Percentiles rank a stretch among this genome's conserved stretches.
These are phyloP conservation scores for Suhomyces sp. DNA, from an alignment of 805 yeast species.

Conservation along the genomic window DNA sequence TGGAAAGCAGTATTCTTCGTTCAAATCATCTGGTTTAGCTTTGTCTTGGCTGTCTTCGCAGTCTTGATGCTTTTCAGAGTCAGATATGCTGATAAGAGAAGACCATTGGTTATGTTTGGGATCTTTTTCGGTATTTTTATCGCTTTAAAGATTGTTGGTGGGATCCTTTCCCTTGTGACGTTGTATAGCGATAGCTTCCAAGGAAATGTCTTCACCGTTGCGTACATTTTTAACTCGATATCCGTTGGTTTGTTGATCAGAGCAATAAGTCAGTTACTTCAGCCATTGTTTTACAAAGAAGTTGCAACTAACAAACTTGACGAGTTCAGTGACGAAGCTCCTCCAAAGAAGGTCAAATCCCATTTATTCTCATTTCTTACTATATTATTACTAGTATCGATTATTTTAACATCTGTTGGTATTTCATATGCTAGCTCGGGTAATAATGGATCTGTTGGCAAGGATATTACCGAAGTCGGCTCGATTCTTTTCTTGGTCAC, in stretches of 20 bases:
- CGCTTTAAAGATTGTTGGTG: constrained; percentile 6
- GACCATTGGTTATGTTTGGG: constrained; percentile 1
- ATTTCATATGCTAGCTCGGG: neutral
- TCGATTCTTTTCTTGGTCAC: constrained; percentile 5
- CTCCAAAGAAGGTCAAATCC: neutral
- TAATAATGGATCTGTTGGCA: neutral
- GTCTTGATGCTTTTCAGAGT: neutral
- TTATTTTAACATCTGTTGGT: constrained; percentile 5
- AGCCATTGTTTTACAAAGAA: neutral
- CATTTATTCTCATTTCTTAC: constrained; percentile 2
- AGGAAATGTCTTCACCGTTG: constrained; percentile 1
- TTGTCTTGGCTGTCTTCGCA: neutral
- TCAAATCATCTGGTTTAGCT: constrained; percentile 7
- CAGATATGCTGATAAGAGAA: neutral
- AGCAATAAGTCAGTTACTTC: constrained; percentile 6
- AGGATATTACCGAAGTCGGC: neutral
- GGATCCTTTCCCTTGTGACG: neutral
- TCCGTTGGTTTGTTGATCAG: constrained; percentile 7
- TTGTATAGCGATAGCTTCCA: neutral
- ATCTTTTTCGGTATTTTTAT: constrained; percentile 4
- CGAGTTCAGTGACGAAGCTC: neutral
- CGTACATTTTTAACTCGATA: constrained; percentile 6
- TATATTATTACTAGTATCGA: constrained; percentile 2
- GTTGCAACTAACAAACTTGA: neutral
- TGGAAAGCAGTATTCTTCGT: constrained; percentile 10